Percentiles rank a stretch among this genome's conserved stretches.
phyloP scores from a whole-genome alignment of 1,139 yeast species.

The Trichomonascaceae sp. region DNA sequence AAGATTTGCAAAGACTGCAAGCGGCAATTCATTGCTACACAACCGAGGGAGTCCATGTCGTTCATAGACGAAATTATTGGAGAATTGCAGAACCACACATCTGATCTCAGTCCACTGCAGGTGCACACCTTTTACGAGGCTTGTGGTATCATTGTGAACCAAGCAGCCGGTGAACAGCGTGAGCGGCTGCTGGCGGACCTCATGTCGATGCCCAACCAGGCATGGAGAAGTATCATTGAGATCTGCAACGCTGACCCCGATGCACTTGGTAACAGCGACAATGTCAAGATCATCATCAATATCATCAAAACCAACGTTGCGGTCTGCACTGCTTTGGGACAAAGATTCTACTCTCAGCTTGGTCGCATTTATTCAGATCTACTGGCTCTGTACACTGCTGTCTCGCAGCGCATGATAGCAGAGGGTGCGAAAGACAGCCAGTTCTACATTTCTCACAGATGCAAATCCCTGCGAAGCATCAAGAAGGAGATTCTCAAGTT shows the following conservation, averaged over 20 bases:
- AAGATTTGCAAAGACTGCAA: constrained; percentile 92
- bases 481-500: constrained; percentile 87
- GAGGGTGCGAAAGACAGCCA: constrained; percentile 8
- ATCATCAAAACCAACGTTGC: constrained; percentile 90
- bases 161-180: constrained; percentile 47
- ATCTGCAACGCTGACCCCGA: constrained; percentile 87
- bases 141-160: constrained; percentile 91
- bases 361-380: constrained; percentile 79
- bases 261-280: constrained; percentile 67
- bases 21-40: constrained; percentile 83
- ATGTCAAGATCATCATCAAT: constrained; percentile 85
- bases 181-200: constrained; percentile 63
- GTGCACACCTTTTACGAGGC: constrained; percentile 97
- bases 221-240: constrained; percentile 83
- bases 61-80: constrained; percentile 82
- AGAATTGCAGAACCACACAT: constrained; percentile 73
- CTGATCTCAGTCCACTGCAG: constrained; percentile 91
- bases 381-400: constrained; percentile 82
- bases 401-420: constrained; percentile 55
- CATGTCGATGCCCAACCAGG: constrained; percentile 86
- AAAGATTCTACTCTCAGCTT: constrained; percentile 80
- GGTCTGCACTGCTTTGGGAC: constrained; percentile 86
- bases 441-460: constrained; percentile 80
- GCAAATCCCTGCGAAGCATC: constrained; percentile 88
- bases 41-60: constrained; percentile 80